Conservation (phyloP, 805 yeast species). For the Scheffersomyces stipitis region DNA sequence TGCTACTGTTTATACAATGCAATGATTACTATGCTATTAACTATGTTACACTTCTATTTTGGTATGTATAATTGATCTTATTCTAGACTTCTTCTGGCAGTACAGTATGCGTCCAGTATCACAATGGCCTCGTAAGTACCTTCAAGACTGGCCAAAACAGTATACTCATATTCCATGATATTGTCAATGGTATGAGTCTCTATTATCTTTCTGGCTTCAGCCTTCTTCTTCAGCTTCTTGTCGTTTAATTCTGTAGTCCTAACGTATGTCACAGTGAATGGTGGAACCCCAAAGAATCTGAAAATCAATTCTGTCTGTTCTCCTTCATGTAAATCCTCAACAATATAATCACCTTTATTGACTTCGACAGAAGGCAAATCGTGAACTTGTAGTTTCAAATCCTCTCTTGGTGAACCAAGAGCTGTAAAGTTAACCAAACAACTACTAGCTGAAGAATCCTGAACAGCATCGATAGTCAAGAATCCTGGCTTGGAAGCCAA, state of each 20-base stretch:
- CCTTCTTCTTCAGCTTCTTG: conserved; percentile 22
- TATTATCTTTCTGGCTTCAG: conserved; percentile 31
- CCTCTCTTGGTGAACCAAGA: conserved; percentile 29
- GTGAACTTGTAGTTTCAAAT: conserved; percentile 35
- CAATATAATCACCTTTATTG: conserved; percentile 69
- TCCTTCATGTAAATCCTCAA: conserved; percentile 89
- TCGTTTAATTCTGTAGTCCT: conserved; percentile 54
- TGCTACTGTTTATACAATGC: no score
- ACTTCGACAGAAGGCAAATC: conserved; percentile 76
- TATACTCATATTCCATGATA: conserved; percentile 67
- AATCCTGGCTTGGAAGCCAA: conserved; percentile 83
- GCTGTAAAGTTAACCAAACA: conserved; percentile 64
- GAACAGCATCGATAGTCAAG: conserved; percentile 61
- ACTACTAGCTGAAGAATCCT: conserved; percentile 69
- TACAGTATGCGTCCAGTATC: conserved; percentile 82
- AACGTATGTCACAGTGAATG: conserved; percentile 82
- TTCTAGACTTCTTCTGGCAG: conserved; percentile 14
- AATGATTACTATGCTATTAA: no score
- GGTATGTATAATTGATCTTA: neutral
- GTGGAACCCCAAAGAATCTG: conserved; percentile 84
- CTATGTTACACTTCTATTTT: neutral
- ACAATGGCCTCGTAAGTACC: conserved; percentile 94
- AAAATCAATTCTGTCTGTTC: conserved; percentile 88
- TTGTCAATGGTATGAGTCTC: conserved; percentile 65
- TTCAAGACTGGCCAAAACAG: conserved; percentile 76